Evolutionary conservation across 2,329 filamentous ascomycete genomes (phyloP), one percentile per base, ranked within the genome.

Genomic region (Coniochaeta sp.): DNA sequence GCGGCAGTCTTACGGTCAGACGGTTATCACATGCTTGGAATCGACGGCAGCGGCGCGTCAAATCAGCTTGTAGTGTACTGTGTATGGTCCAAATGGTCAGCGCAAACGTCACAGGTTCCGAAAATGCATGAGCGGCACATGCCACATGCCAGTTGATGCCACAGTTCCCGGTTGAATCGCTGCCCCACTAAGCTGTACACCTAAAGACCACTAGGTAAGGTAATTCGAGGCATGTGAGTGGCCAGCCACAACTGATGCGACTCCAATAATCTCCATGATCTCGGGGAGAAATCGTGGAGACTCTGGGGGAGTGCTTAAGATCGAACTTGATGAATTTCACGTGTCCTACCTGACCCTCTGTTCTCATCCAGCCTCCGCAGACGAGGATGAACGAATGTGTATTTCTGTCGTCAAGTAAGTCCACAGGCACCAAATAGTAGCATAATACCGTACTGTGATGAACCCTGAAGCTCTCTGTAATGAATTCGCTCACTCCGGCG

Each of bases 191-290:
- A 36, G n/a, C 50, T 26, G 11, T 9, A n/a, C 52, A 28, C 31
- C 36, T 34, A 31, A 57, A 22, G 54, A 52, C 52, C n/a, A 19
- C 52, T 9, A 31, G n/a, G 5, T 31, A 19, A 17, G 28, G 22
- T 34, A 57, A 57, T 57, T 57, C 19, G 54, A 57, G 28, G 31
- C 54, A 57, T 57, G 54, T 57, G 54, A 57, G 54, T 57, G 54
- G 54, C 26, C 54, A 22, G 17, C 6, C 11, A 8, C 47, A n/a
- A 11, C 11, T 8, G 2, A 47, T 47, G n/a, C n/a, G n/a, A n/a
- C 40, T 22, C 40, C n/a, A n/a, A n/a, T 19, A n/a, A 19, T 17
- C 14, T 12, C 34, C 34, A 36, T 36, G 8, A 36, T 36, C 34
- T 36, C 34, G 26, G 14, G 24, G 47, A 8, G 24, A 12, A 52